Evolutionary conservation across 768 basidiomycete species (phyloP), one percentile per base, ranked within the genome.

Genomic region (Leccinum longicurvipes): DNA sequence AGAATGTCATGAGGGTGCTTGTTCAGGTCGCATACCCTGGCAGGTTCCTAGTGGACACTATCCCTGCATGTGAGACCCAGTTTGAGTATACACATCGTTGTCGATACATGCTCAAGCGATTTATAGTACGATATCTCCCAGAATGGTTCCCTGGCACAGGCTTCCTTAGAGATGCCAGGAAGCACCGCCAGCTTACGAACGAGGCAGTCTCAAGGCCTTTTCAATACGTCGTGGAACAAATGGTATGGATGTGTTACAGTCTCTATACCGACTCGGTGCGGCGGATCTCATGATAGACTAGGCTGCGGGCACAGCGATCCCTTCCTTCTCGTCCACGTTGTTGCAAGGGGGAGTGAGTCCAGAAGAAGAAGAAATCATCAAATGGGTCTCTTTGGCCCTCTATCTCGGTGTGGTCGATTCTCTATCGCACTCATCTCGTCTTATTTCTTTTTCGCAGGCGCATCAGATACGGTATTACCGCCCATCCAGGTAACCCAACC

Each of bases 171-270:
- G 55, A 65, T 27, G 74, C 72, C 3, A 65, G 64, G 36, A 53
- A 51, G 41, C 70, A 71, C 60, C 45, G 46, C 4, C 23, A 27
- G 3, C 3, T 73, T 2, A 68, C 78, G 2, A 60, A 66, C 3
- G 67, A 72, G 8, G 76, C 80, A 68, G 67, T 78, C 4, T 72
- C 76, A 21, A 66, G 65, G 6, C 83, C 84, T 0, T 81, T 73
- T 45, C 62, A 70, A 7, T 78, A 71, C 48, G 77, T 77, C 5
- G 72, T 75, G 36, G 61, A 78, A 19, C 76, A 80, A 57, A 77
- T 84, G 67, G 83, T 82, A 55, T 6, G 62, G 19, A 15, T 0
- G 3, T 4, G 0, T 19, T n/a, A 19, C 27, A 3, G 6, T 4
- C 23, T 41, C 6, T 6, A 1, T 23, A 7, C 4, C 23, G 8